phyloP scores from a whole-genome alignment of 2,329 filamentous ascomycete genomes.

The Aspergillus tamarii region DNA sequence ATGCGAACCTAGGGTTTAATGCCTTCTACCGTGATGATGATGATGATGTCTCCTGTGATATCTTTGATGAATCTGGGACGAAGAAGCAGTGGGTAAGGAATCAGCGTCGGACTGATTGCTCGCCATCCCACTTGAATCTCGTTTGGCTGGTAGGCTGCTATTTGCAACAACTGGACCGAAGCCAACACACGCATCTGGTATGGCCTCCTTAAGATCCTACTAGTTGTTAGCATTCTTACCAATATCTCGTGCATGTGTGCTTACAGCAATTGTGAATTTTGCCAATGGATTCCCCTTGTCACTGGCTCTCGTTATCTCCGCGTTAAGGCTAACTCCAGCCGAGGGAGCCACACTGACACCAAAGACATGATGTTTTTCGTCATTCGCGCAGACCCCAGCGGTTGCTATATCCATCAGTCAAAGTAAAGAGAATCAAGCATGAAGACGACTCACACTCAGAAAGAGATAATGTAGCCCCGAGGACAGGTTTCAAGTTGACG shows the following conservation, averaged over 20 bases:
- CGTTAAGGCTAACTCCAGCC: slow-evolving; percentile 20
- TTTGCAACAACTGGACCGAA: slow-evolving; percentile 6
- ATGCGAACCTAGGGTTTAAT: not conserved
- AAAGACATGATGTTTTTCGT: slow-evolving; percentile 5
- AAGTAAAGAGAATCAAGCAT: not conserved
- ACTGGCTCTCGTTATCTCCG: slow-evolving; percentile 15
- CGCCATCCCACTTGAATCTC: not conserved
- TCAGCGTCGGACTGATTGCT: not conserved
- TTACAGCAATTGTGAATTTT: slow-evolving; percentile 17
- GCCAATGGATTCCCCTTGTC: slow-evolving; percentile 13
- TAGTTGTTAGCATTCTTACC: not conserved
- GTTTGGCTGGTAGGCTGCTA: not conserved
- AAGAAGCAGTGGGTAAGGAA: not conserved
- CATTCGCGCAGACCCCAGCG: slow-evolving; percentile 11
- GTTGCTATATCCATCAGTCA: slow-evolving; percentile 17
- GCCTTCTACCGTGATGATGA: not conserved
- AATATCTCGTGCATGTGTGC: not conserved
- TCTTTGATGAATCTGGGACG: not conserved
- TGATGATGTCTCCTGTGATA: slow-evolving; percentile 2
- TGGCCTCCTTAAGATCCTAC: not conserved
- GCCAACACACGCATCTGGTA: not conserved
- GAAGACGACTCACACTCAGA: slow-evolving; percentile 20
- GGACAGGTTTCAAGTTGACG: slow-evolving; percentile 22
- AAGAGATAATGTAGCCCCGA: slow-evolving; percentile 14
- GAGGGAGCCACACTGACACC: slow-evolving; percentile 15